A percentile compares a stretch with the other conserved stretches of the same genome.
Evolutionary conservation across 345 rosid genomes (phyloP).

Genomic region (Psidium guajava): DNA sequence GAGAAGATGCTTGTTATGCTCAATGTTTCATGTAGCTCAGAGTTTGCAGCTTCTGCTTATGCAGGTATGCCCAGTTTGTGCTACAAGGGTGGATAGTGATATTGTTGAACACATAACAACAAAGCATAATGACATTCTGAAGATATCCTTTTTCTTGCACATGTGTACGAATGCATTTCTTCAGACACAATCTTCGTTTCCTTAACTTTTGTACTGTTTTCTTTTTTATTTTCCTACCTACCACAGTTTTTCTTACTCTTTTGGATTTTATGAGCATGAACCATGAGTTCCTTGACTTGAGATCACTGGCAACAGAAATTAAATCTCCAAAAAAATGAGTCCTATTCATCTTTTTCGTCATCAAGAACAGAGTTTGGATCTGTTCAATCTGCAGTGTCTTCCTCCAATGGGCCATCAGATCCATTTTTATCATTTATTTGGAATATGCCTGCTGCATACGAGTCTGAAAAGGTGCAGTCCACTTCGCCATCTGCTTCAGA

Average conservation of each 20-base stretch:
- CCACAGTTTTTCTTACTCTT: background rate
- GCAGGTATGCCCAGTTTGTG: conserved; percentile 57
- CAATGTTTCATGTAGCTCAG: background rate
- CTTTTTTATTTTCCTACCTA: background rate
- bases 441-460: conserved; percentile 20
- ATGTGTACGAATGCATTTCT: background rate
- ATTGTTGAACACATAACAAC: conserved; percentile 44
- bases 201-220: background rate
- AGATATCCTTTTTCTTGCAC: conserved; percentile 42
- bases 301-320: conserved; percentile 51
- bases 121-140: conserved; percentile 30
- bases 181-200: background rate
- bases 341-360: conserved; percentile 20
- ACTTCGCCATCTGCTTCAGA: conserved; percentile 9
- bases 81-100: conserved; percentile 28
- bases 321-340: conserved; percentile 34
- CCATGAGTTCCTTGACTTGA: conserved; percentile 41
- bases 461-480: conserved; percentile 18
- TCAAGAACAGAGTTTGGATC: conserved; percentile 33
- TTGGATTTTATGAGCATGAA: background rate
- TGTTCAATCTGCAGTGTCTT: background rate
- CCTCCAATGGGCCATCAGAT: conserved; percentile 40
- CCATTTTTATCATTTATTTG: conserved; percentile 49
- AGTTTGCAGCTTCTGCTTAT: background rate
- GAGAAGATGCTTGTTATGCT: background rate